Base-by-base conservation (phyloP, 768 basidiomycete genomes). In the Lepiota venenata region DNA sequence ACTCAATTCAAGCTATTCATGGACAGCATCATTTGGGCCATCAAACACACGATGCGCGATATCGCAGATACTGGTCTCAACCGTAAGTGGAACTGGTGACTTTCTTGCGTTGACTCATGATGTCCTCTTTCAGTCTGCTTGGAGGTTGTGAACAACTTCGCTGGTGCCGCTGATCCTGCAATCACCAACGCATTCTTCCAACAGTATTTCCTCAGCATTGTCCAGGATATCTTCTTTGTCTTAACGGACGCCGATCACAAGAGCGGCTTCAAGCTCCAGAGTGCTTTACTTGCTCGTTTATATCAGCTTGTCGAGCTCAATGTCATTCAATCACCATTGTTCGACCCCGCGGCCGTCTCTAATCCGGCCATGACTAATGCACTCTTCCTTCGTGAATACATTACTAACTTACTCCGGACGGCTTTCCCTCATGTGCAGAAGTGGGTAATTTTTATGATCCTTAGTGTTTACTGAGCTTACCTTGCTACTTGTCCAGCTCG, bases 11-110 rank as follows among this genome's bases (percentile, higher is more conserved):
- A 97, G 74, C 74, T 98, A 56, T 90, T 97, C 70, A 98, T 97
- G 85, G 96, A 98, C 69, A 94, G 93, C 56, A 90, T 98, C 60
- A 88, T 96, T 48, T 99, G 97, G 96, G 96, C 94, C n/a, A 96
- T 98, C 76, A 99, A 99, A 71, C 97, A 99, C 74, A 98, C 93
- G 14, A 94, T 97, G 93, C 84, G 96, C 51, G 96, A 98, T 69
- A 97, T 99, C 58, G 92, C 93, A 4, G 96, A 98, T 66, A 91
- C 88, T 40, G 90, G 90, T 40, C 70, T 92, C 56, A 90, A 87
- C 63, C 66, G 90, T 92, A 72, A 50, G 81, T 71, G 58, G 51
- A 42, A 56, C 36, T 52, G 12, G 14, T n/a, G 16, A n/a, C 48
- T 46, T 16, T 16, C 48, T 43, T 40, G 29, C 14, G 37, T 57